A percentile compares a stretch with the other conserved stretches of the same genome.
phyloP scores from a whole-genome alignment of 345 rosid species.

The Microthlaspi erraticum region DNA sequence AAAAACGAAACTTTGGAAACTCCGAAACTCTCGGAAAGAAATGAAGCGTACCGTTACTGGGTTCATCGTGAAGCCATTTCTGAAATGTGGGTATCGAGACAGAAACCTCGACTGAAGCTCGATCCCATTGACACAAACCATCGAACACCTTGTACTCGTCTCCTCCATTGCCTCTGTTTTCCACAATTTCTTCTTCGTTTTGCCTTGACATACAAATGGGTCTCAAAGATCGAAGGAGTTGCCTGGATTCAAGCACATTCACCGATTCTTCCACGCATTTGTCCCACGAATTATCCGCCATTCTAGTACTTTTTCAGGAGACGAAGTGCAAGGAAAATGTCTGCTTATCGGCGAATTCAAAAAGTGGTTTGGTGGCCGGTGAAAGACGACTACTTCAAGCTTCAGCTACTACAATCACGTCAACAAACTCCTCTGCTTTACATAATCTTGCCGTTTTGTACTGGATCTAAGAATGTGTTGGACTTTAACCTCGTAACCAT shows the following conservation, averaged over 20 bases:
- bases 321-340: neutral
- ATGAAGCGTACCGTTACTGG: slow-evolving; percentile 64
- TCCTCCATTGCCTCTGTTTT: slow-evolving; percentile 6
- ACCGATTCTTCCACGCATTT: slow-evolving; percentile 76
- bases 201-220: slow-evolving; percentile 63
- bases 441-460: neutral
- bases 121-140: slow-evolving; percentile 78
- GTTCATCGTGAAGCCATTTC: slow-evolving; percentile 83
- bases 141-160: slow-evolving; percentile 72
- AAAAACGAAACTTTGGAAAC: slow-evolving; percentile 30
- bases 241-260: slow-evolving; percentile 62
- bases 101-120: slow-evolving; percentile 69
- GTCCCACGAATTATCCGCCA: slow-evolving; percentile 64
- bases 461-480: neutral
- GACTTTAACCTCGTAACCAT: too few relatives aligned
- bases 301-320: neutral
- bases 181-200: slow-evolving; percentile 1
- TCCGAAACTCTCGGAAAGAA: slow-evolving; percentile 40
- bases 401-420: neutral
- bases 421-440: neutral
- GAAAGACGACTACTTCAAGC: slow-evolving; percentile 10
- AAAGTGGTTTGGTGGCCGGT: neutral
- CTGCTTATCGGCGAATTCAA: neutral
- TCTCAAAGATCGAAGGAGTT: slow-evolving; percentile 77
- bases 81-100: slow-evolving; percentile 66